Conservation (phyloP, 2,329 filamentous ascomycete genomes). For the Setomelanomma holmii region DNA sequence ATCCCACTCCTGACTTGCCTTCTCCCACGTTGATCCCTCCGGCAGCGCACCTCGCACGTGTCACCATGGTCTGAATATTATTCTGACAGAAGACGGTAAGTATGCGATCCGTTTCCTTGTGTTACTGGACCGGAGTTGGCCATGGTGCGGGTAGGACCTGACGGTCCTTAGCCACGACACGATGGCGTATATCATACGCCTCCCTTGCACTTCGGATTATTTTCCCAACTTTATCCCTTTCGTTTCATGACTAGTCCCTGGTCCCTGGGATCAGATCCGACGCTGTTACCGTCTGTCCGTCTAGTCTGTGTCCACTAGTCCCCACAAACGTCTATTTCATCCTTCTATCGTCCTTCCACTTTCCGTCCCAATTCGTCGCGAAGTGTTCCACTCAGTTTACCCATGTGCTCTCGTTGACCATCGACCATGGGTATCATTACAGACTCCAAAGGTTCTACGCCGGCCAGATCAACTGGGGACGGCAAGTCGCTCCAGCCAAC, state of each 20-base stretch:
- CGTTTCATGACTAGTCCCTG: slow-evolving; percentile 31
- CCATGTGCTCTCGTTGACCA: slow-evolving; percentile 31
- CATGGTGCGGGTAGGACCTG: slow-evolving; percentile 27
- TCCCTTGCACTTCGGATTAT: slow-evolving; percentile 25
- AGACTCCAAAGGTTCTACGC: slow-evolving; percentile 27
- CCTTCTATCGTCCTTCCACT: slow-evolving; percentile 28
- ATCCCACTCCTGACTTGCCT: slow-evolving; percentile 25
- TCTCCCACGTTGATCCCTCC: slow-evolving; percentile 28
- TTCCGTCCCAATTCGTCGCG: slow-evolving; percentile 9
- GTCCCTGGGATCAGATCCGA: slow-evolving; percentile 31
- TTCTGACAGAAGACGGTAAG: slow-evolving; percentile 39
- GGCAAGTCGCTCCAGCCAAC: slow-evolving; percentile 25
- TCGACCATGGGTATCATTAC: slow-evolving; percentile 39
- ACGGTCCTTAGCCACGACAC: slow-evolving; percentile 33
- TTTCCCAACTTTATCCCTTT: slow-evolving; percentile 34
- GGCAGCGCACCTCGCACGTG: slow-evolving; percentile 38
- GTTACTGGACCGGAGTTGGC: slow-evolving; percentile 25
- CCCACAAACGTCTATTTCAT: slow-evolving; percentile 39
- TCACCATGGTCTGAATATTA: slow-evolving; percentile 36
- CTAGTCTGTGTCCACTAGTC: slow-evolving; percentile 32
- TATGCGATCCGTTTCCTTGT: slow-evolving; percentile 33
- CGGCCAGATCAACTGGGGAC: slow-evolving; percentile 12
- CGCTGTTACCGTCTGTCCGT: slow-evolving; percentile 36
- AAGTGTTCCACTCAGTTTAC: slow-evolving; percentile 8
- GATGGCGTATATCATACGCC: slow-evolving; percentile 33